phyloP scores from a whole-genome alignment of 2,329 filamentous ascomycete species.

The Verticillium longisporum region DNA sequence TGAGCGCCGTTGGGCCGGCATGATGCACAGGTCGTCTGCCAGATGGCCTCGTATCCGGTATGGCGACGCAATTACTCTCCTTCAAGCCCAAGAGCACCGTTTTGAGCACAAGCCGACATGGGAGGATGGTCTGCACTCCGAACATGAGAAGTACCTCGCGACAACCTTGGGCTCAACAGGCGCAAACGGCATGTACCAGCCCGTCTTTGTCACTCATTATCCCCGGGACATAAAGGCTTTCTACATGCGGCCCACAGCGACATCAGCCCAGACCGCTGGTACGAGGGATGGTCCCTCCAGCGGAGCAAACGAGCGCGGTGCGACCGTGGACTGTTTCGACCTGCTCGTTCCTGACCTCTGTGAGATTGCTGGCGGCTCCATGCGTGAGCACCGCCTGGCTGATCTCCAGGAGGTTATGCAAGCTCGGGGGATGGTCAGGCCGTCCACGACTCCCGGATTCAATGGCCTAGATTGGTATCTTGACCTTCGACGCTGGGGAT shows the following conservation, averaged over 20 bases:
- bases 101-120: conserved; percentile 68
- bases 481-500: conserved; percentile 85
- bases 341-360: conserved; percentile 79
- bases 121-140: conserved; percentile 72
- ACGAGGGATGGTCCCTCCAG: background rate
- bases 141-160: conserved; percentile 89
- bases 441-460: conserved; percentile 14
- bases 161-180: conserved; percentile 47
- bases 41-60: conserved; percentile 82
- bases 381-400: conserved; percentile 74
- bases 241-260: conserved; percentile 46
- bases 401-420: conserved; percentile 66
- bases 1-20: conserved; percentile 63
- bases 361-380: conserved; percentile 81
- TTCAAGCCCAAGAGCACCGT: conserved; percentile 51
- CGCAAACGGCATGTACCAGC: conserved; percentile 43
- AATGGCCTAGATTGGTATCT: conserved; percentile 72
- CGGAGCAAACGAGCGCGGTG: conserved; percentile 13
- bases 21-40: conserved; percentile 37
- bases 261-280: background rate
- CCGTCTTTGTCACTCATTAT: conserved; percentile 90
- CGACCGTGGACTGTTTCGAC: conserved; percentile 84
- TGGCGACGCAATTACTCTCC: conserved; percentile 62
- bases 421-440: conserved; percentile 52
- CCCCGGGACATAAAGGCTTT: conserved; percentile 88